A percentile compares a stretch with the other conserved stretches of the same genome.
phyloP scores from a whole-genome alignment of 495 filamentous ascomycete species.

The Penicillium antarcticum region DNA sequence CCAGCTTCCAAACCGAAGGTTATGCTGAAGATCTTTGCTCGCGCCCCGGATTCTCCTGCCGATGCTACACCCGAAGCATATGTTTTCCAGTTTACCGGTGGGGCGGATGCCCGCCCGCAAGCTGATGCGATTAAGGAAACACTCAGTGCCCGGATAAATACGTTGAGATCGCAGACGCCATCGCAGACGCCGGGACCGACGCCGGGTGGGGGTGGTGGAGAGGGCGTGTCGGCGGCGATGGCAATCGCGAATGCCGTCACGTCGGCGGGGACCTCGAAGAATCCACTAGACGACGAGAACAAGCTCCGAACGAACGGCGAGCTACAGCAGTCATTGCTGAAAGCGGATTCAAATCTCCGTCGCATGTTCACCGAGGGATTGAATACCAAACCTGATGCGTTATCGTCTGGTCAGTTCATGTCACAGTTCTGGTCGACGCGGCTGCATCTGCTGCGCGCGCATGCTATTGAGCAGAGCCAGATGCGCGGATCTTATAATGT shows the following conservation, averaged over 20 bases:
- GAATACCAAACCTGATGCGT: constrained; percentile 72
- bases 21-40: constrained; percentile 82
- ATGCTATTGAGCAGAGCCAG: constrained; percentile 86
- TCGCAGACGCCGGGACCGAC: constrained; percentile 25
- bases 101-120: constrained; percentile 70
- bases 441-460: constrained; percentile 77
- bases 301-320: constrained; percentile 68
- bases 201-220: constrained; percentile 29
- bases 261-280: constrained; percentile 39
- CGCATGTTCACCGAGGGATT: constrained; percentile 79
- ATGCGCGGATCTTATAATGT: constrained; percentile 88
- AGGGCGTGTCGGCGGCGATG: constrained; percentile 53
- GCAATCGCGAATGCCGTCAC: constrained; percentile 56
- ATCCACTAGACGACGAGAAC: constrained; percentile 72
- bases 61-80: constrained; percentile 61
- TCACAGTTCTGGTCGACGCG: constrained; percentile 91
- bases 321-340: constrained; percentile 81
- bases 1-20: constrained; percentile 78
- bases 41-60: constrained; percentile 47
- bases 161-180: constrained; percentile 54
- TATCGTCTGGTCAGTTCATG: constrained; percentile 73
- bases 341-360: constrained; percentile 65
- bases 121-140: constrained; percentile 79
- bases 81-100: constrained; percentile 82
- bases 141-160: constrained; percentile 72